Conservation (phyloP, 306 rosid genomes). For the Mimosa bimucronata region DNA sequence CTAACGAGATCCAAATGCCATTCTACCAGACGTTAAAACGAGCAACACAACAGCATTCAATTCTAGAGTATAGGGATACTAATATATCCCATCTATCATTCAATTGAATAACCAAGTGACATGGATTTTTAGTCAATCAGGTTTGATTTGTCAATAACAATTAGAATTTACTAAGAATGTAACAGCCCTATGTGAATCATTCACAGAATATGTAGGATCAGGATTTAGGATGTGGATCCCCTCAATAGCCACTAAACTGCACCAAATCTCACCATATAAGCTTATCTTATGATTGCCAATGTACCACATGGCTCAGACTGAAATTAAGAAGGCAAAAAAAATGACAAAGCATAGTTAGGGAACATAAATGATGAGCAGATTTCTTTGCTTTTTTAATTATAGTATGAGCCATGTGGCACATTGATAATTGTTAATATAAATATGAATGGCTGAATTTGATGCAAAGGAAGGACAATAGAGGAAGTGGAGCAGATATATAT, state of each 20-base stretch:
- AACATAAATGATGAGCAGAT: not conserved
- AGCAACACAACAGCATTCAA: not conserved
- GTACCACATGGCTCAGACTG: not conserved
- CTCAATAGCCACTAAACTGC: not conserved
- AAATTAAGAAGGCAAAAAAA: not conserved
- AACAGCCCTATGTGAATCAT: slow-evolving; percentile 12
- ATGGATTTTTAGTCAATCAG: slow-evolving; percentile 12
- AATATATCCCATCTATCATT: not conserved
- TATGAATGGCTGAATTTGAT: not conserved
- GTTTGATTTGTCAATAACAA: slow-evolving; percentile 25
- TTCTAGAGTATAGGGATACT: slow-evolving; percentile 7
- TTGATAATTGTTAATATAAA: not conserved
- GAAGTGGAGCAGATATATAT: not conserved
- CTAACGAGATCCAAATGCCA: not conserved
- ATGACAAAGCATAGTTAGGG: not conserved
- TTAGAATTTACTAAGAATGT: slow-evolving; percentile 28
- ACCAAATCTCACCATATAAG: not conserved
- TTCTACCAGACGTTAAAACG: slow-evolving; percentile 14
- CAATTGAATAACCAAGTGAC: slow-evolving; percentile 21
- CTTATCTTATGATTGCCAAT: not conserved
- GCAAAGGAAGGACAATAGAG: not conserved
- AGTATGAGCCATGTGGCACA: not conserved
- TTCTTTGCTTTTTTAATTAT: not conserved
- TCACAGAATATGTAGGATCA: slow-evolving; percentile 7
- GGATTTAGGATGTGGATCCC: not conserved